These are phyloP conservation scores for Debaryomycetaceae sp. DNA, from an alignment of 1,139 yeast species.

Conservation along the genomic window DNA sequence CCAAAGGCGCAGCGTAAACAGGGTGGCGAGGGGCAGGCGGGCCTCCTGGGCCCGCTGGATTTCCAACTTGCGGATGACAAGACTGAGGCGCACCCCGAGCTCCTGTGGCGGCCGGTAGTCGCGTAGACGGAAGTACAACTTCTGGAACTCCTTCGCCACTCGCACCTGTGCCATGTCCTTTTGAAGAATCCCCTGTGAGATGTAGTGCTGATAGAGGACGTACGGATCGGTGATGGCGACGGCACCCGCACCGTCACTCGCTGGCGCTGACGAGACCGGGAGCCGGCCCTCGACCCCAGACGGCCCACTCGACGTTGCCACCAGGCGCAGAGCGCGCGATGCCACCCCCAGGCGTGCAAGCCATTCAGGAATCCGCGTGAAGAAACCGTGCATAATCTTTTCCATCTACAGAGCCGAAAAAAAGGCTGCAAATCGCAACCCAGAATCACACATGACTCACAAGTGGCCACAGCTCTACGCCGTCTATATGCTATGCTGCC, in stretches of 20 bases:
- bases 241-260: not conserved
- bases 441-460: not conserved
- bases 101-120: slow-evolving; percentile 59
- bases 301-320: no score
- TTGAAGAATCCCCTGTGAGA: slow-evolving; percentile 46
- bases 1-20: slow-evolving; percentile 20
- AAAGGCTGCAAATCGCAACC: not conserved
- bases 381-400: slow-evolving; percentile 2
- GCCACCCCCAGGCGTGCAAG: no score
- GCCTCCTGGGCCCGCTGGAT: slow-evolving; percentile 24
- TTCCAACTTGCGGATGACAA: slow-evolving; percentile 47
- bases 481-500: slow-evolving; percentile 11
- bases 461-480: not conserved
- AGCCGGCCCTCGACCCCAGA: slow-evolving; percentile 38
- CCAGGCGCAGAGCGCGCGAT: no score
- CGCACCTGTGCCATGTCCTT: slow-evolving; percentile 58
- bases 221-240: slow-evolving; percentile 57
- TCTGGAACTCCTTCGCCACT: slow-evolving; percentile 62
- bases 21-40: slow-evolving; percentile 11
- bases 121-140: slow-evolving; percentile 52
- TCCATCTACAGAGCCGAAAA: slow-evolving; percentile 1
- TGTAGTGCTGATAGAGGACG: slow-evolving; percentile 50
- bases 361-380: no score
- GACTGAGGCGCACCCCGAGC: slow-evolving; percentile 41
- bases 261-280: slow-evolving; percentile 14